phyloP scores from a whole-genome alignment of 2,329 filamentous ascomycete species.

The Calycina herbarum region DNA sequence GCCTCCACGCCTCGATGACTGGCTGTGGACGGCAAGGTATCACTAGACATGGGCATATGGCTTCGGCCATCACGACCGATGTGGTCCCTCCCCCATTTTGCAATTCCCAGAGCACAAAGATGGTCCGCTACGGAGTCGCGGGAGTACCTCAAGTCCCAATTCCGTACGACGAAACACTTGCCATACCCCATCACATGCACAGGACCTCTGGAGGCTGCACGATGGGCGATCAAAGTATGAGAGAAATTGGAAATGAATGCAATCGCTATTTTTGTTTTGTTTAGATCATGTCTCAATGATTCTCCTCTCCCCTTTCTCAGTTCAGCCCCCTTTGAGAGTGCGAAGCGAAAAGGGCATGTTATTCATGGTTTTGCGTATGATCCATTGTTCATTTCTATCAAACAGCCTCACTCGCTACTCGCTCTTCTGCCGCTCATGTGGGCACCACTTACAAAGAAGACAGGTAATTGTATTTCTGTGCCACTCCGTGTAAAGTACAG shows the following conservation, averaged over 20 bases:
- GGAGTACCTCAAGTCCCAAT: neutral
- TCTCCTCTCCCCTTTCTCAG: neutral
- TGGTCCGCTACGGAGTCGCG: neutral
- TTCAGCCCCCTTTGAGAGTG: no score
- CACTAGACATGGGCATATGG: constrained; percentile 1
- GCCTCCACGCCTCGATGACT: neutral
- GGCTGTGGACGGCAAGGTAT: neutral
- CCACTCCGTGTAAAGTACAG: neutral
- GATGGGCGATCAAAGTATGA: neutral
- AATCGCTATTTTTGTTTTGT: neutral
- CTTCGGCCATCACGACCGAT: neutral
- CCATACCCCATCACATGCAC: constrained; percentile 1
- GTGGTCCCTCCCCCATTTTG: neutral
- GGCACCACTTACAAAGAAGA: neutral
- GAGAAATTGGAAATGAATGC: neutral
- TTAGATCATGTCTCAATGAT: neutral
- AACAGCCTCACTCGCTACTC: no score
- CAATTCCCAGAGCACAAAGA: neutral
- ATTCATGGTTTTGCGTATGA: neutral
- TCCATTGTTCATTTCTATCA: neutral
- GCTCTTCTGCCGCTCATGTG: neutral
- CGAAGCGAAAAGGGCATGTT: constrained; percentile 3
- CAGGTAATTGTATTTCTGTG: neutral
- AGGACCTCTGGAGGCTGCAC: neutral
- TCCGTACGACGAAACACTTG: constrained; percentile 1